Conservation (phyloP, 257 asterid genomes). For the Fraxinus pennsylvanica region DNA sequence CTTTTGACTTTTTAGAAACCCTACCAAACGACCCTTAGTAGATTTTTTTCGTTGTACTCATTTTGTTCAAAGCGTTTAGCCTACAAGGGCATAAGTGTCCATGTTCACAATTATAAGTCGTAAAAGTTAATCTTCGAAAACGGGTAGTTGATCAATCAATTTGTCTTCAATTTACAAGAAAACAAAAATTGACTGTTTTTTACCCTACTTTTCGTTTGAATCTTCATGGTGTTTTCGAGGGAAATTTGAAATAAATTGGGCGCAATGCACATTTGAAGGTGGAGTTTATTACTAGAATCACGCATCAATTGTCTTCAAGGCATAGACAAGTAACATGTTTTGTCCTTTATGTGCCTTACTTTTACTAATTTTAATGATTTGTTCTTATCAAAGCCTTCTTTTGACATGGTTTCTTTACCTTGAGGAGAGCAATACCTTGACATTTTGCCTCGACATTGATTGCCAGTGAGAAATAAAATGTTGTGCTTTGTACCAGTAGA, state of each 20-base stretch:
- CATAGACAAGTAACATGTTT: slow-evolving; percentile 32
- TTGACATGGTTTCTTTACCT: background rate
- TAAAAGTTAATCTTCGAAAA: background rate
- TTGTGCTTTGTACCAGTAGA: background rate
- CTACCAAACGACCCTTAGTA: too few relatives aligned
- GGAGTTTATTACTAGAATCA: slow-evolving; percentile 18
- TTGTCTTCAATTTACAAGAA: background rate
- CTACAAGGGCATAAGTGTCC: background rate
- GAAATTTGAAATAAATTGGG: background rate
- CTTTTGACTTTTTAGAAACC: too few relatives aligned
- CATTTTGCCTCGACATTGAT: background rate
- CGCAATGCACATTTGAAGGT: slow-evolving; percentile 15
- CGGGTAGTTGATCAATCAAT: background rate
- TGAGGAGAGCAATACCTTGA: background rate
- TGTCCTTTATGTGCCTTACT: slow-evolving; percentile 19
- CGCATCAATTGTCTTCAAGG: slow-evolving; percentile 31
- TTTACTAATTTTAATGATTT: slow-evolving; percentile 24
- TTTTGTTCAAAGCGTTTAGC: background rate
- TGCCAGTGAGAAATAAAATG: background rate
- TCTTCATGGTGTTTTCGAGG: background rate
- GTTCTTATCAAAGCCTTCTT: background rate
- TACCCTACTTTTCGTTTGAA: background rate
- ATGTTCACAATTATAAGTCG: too few relatives aligned
- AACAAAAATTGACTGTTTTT: background rate
- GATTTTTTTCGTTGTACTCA: background rate